Evolutionary conservation across 2,329 filamentous ascomycete species (phyloP).

Genomic region (Neofusicoccum laricinum): DNA sequence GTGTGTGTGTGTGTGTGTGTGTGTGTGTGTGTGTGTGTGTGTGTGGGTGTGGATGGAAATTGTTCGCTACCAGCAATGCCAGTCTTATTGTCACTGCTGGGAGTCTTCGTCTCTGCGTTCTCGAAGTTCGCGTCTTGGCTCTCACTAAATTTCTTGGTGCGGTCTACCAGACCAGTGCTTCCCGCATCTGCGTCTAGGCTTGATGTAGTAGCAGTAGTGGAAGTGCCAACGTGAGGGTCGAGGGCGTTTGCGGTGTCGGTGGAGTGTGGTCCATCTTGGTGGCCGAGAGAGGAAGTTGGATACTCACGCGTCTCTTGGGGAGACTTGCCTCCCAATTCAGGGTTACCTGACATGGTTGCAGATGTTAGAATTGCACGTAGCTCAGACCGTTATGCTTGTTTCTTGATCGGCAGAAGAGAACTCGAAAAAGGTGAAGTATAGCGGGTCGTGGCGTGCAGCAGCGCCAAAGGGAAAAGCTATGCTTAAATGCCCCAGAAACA

Average conservation of each 20-base stretch:
- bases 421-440: background rate
- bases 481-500: too few species aligned
- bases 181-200: background rate
- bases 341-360: background rate
- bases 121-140: background rate
- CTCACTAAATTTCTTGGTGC: conserved; percentile 3
- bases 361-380: background rate
- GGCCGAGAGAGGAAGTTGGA: background rate
- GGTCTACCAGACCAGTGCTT: background rate
- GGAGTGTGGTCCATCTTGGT: background rate
- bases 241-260: background rate
- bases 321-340: conserved; percentile 7
- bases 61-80: background rate
- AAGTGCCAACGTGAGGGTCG: background rate
- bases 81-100: background rate
- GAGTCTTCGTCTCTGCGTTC: background rate
- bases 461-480: too few species aligned
- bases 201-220: background rate
- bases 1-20: too few species aligned
- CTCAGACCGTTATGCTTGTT: background rate
- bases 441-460: too few species aligned
- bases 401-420: background rate
- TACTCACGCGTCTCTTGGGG: background rate
- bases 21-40: too few species aligned
- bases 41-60: too few species aligned